Percentiles rank a stretch among this genome's conserved stretches.
These are phyloP conservation scores for Podosphaera fusca DNA, from an alignment of 2,329 filamentous ascomycete species.

Conservation along the genomic window DNA sequence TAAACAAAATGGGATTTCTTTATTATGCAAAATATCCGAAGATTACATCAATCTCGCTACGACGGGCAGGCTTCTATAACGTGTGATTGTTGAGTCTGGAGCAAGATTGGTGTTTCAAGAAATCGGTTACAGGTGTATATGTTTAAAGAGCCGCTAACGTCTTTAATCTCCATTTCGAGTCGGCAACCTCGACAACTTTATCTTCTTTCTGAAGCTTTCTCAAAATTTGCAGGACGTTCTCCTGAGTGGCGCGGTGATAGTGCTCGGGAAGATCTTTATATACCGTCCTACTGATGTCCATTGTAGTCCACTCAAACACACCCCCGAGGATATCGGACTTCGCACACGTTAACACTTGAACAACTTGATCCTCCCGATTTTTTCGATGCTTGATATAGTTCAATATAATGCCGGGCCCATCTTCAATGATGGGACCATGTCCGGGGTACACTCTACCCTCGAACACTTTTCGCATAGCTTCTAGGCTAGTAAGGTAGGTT, in stretches of 20 bases:
- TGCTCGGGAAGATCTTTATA: conserved; percentile 59
- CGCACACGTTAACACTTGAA: conserved; percentile 33
- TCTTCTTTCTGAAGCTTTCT: conserved; percentile 57
- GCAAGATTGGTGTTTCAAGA: neutral
- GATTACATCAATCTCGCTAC: no score
- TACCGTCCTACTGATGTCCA: conserved; percentile 72
- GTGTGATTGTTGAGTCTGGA: no score
- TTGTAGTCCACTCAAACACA: conserved; percentile 34
- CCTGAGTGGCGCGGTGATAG: conserved; percentile 53
- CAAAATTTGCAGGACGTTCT: conserved; percentile 57
- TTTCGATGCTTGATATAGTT: conserved; percentile 71
- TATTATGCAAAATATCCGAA: no score
- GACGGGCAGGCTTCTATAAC: no score
- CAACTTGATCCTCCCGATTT: conserved; percentile 56
- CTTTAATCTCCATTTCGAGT: conserved; percentile 8
- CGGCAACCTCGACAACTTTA: conserved; percentile 24
- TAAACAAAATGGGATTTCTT: no score
- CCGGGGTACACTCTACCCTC: conserved; percentile 59
- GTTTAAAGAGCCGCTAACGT: neutral
- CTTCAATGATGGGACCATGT: conserved; percentile 57
- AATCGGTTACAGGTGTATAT: neutral
- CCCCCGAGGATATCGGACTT: conserved; percentile 6
- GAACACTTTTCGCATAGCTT: conserved; percentile 43
- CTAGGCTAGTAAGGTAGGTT: conserved; percentile 44
- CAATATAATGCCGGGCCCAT: conserved; percentile 45